Evolutionary conservation across 306 rosid genomes (phyloP), one percentile per base, ranked within the genome.

Genomic region (Ormosia emarginata): DNA sequence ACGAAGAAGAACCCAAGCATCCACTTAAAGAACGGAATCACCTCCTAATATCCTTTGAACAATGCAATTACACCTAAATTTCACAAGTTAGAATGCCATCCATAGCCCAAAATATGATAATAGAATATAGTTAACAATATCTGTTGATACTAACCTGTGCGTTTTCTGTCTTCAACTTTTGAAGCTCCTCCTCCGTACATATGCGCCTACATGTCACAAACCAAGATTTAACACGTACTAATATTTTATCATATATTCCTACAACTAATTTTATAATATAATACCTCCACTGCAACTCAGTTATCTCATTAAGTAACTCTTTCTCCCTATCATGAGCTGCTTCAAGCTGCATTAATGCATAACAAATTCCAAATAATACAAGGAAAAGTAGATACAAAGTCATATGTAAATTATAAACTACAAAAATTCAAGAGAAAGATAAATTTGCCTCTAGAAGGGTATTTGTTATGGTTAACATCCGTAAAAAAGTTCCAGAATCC

Each of bases 251-350:
- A 76, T 74, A 64, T 15, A 8, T 67, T 62, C 36, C 57, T 61
- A 66, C 57, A 63, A 40, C 18, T 18, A 40, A 36, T 15, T 63
- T 56, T 18, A 44, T 40, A 32, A 61, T 40, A 70, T 30, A 82
- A 47, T 90, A 95, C 99, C 98, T 93, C 92, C 86, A 86, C 34
- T 83, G 90, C 86, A 93, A 83, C 12, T 88, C 96, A 2, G 83
- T 67, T 86, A 95, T 86, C 86, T 93, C 97, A 39, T 81, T 81
- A 55, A 92, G 89, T 57, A 93, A 76, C 72, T 90, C 93, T 17
- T 81, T 88, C 75, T 95, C 99, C 85, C 89, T 90, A 40, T 92
- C 98, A 46, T 87, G 92, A 43, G 91, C 88, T 81, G 88, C 88
- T 77, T 93, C 98, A 70, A 86, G 91, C 99, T 95, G 93, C 88